phyloP scores from a whole-genome alignment of 169 alveolate species.

The Babesia sp. region DNA sequence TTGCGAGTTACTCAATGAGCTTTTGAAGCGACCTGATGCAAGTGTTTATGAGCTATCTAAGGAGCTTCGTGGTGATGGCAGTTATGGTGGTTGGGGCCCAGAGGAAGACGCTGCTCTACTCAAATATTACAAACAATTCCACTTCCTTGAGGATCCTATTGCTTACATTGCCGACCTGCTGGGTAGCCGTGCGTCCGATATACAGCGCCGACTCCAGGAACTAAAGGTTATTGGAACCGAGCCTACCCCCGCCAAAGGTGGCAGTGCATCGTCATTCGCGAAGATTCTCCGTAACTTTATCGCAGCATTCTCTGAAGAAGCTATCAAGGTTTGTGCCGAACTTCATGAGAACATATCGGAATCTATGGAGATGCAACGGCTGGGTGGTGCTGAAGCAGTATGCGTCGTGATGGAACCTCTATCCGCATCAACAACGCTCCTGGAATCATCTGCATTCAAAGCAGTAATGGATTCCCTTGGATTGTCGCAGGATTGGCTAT shows the following conservation, averaged over 20 bases:
- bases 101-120: constrained; percentile 41
- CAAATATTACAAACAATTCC: constrained; percentile 33
- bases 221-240: constrained; percentile 8
- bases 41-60: constrained; percentile 17
- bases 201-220: constrained; percentile 17
- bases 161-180: constrained; percentile 50
- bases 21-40: constrained; percentile 27
- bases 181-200: constrained; percentile 27
- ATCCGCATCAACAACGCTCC: constrained; percentile 14
- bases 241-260: not conserved
- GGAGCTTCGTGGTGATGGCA: constrained; percentile 13
- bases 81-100: constrained; percentile 24
- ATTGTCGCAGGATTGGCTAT: constrained; percentile 22
- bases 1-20: constrained; percentile 25
- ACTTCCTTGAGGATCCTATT: constrained; percentile 30
- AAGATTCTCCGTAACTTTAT: constrained; percentile 1
- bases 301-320: constrained; percentile 12
- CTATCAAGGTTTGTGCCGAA: constrained; percentile 30
- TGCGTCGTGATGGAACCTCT: constrained; percentile 51
- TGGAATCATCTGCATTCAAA: constrained; percentile 34
- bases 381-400: constrained; percentile 39
- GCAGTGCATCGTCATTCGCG: not conserved
- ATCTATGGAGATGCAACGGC: constrained; percentile 37
- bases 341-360: constrained; percentile 48
- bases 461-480: constrained; percentile 15